Evolutionary conservation across 495 filamentous ascomycete genomes (phyloP), one percentile per base, ranked within the genome.

Genomic region (Tuber magnatum): DNA sequence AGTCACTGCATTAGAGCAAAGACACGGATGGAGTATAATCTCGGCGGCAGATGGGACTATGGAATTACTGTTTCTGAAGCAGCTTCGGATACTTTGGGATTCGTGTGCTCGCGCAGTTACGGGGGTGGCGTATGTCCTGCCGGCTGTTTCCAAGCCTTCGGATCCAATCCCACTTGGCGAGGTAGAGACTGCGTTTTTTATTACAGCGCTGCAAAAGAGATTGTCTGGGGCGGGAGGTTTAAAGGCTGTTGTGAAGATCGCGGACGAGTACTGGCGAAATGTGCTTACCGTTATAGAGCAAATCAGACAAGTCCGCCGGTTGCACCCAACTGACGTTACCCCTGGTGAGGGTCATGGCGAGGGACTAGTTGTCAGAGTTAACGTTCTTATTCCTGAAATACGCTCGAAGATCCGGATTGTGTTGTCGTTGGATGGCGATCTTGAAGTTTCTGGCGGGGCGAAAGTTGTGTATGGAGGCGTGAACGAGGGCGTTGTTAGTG

Each of bases 1-100:
- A 71, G 91, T 93, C 32, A 85, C 90, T 40, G 82, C 84, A 0
- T 85, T 98, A 16, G 93, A 97, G 83, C 84, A 85, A 65, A 83
- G 88, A 43, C 87, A 90, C 77, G 92, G 93, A 73, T 99, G 96
- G 96, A 86, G 85, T 6, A 90, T 94, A 72, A 87, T 89, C 73
- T 89, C 88, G 0, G 90, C 90, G 18, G 85, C 89, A 12, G 88
- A 86, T 22, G 89, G 87, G 2, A 85, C 85, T 7, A 82, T 97
- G 48, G 91, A 91, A 9, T 91, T 97, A 88, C 88, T 88, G n/a
- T 97, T 96, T 85, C 85, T 87, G 76, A 86, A 87, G 48, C 90
- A 94, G 73, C 88, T 98, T 44, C 74, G 71, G 70, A 75, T 77
- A 41, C 75, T n/a, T 14, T 81, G 73, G 69, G 75, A 86, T 79